Conservation (phyloP, 1,284 basidiomycete species). For the Sanghuangporus baumii region DNA sequence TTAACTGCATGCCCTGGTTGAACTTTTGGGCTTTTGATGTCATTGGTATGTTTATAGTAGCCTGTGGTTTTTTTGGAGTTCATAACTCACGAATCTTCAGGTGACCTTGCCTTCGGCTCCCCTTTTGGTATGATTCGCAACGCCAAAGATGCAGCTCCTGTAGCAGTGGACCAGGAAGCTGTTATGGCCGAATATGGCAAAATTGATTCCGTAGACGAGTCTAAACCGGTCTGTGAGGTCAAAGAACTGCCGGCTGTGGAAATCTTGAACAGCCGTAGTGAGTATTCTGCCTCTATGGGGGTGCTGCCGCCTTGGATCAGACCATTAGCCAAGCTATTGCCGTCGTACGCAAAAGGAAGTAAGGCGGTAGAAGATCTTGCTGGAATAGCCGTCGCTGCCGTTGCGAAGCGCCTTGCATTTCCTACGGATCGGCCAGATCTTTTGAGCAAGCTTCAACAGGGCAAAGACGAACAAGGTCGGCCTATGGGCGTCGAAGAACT, state of each 20-base stretch:
- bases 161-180: conserved; percentile 40
- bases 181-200: conserved; percentile 53
- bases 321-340: conserved; percentile 55
- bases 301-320: conserved; percentile 64
- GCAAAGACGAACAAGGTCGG: conserved; percentile 41
- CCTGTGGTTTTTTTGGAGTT: background rate
- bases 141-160: conserved; percentile 68
- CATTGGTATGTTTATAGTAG: conserved; percentile 41
- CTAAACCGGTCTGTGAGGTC: conserved; percentile 55
- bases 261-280: conserved; percentile 87
- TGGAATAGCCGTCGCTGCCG: conserved; percentile 75
- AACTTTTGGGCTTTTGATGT: conserved; percentile 89
- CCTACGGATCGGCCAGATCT: conserved; percentile 15
- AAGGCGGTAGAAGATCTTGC: conserved; percentile 30
- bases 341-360: conserved; percentile 73
- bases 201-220: conserved; percentile 76
- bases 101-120: conserved; percentile 79
- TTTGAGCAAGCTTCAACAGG: conserved; percentile 24
- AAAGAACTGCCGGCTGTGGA: conserved; percentile 74
- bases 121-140: conserved; percentile 87
- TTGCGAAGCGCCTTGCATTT: conserved; percentile 14
- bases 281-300: conserved; percentile 69
- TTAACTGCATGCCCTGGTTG: conserved; percentile 71
- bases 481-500: conserved; percentile 41
- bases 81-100: conserved; percentile 27